Evolutionary conservation across 441 rosid genomes (phyloP).

Genomic region (Populus hybrid): DNA sequence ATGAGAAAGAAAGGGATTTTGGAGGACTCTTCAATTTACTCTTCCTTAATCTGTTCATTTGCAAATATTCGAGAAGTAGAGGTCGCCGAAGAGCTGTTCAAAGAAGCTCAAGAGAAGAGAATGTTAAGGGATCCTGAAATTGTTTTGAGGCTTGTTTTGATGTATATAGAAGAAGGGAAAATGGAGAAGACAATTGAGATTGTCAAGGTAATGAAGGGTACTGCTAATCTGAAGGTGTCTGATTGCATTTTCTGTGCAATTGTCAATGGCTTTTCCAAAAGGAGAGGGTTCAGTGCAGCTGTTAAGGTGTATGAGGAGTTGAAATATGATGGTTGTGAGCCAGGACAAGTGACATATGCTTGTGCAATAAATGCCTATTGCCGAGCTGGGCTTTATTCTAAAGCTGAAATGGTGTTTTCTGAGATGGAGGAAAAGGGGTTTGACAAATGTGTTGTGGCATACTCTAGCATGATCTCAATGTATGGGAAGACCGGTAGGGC

Average conservation of each 20-base stretch:
- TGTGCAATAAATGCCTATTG: constrained; percentile 60
- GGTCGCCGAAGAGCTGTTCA: constrained; percentile 47
- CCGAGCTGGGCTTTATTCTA: constrained; percentile 43
- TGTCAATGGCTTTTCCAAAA: constrained; percentile 62
- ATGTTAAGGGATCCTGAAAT: constrained; percentile 62
- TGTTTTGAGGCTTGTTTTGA: constrained; percentile 63
- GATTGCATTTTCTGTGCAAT: constrained; percentile 73
- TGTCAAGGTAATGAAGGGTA: constrained; percentile 48
- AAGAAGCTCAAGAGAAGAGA: constrained; percentile 56
- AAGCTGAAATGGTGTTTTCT: constrained; percentile 54
- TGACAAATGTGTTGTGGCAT: constrained; percentile 74
- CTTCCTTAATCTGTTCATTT: constrained; percentile 54
- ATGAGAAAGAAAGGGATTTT: constrained; percentile 50
- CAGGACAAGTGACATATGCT: constrained; percentile 90
- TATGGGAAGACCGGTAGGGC: constrained; percentile 66
- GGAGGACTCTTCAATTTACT: constrained; percentile 43
- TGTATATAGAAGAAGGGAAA: constrained; percentile 55
- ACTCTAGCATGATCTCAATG: constrained; percentile 72
- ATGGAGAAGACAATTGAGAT: constrained; percentile 57
- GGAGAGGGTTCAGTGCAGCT: constrained; percentile 55
- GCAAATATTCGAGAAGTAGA: constrained; percentile 38
- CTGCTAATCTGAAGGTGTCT: constrained; percentile 42
- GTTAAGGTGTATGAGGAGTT: constrained; percentile 50
- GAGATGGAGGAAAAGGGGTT: constrained; percentile 77
- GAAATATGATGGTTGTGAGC: constrained; percentile 45